phyloP scores from a whole-genome alignment of 2,329 filamentous ascomycete genomes.

The Macrophomina tecta region DNA sequence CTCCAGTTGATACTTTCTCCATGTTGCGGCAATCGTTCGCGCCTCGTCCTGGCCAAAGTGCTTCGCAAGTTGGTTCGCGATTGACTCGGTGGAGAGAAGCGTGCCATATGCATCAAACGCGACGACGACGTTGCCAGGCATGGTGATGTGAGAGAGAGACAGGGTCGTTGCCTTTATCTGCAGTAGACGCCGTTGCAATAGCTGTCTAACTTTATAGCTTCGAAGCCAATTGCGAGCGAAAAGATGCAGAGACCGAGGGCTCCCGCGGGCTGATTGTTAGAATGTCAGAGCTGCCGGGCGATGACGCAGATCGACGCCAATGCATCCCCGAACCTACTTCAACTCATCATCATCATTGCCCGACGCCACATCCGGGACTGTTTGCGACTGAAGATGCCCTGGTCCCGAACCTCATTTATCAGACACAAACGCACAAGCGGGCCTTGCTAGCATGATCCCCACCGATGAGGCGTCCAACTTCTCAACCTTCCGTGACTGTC shows the following conservation, averaged over 20 bases:
- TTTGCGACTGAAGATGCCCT: neutral
- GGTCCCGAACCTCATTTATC: neutral
- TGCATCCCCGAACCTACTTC: slow-evolving; percentile 7
- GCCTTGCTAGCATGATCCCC: slow-evolving; percentile 12
- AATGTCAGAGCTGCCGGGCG: neutral
- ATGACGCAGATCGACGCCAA: slow-evolving; percentile 17
- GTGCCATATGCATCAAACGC: slow-evolving; percentile 81
- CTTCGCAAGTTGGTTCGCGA: slow-evolving; percentile 63
- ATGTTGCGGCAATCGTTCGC: slow-evolving; percentile 62
- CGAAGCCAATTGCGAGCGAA: neutral
- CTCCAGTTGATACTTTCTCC: slow-evolving; percentile 74
- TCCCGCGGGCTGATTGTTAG: neutral
- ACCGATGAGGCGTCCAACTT: slow-evolving; percentile 56
- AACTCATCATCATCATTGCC: neutral
- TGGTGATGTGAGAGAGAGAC: neutral
- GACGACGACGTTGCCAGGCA: slow-evolving; percentile 64
- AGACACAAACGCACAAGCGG: neutral
- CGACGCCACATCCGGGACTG: neutral
- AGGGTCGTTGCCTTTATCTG: neutral
- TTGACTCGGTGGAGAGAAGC: slow-evolving; percentile 73
- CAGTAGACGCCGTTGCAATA: neutral
- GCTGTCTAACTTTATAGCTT: neutral
- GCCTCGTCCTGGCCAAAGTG: slow-evolving; percentile 66
- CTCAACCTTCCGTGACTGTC: slow-evolving; percentile 74
- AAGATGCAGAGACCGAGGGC: neutral